phyloP scores from a whole-genome alignment of 306 rosid genomes.

The Spatholobus suberectus region DNA sequence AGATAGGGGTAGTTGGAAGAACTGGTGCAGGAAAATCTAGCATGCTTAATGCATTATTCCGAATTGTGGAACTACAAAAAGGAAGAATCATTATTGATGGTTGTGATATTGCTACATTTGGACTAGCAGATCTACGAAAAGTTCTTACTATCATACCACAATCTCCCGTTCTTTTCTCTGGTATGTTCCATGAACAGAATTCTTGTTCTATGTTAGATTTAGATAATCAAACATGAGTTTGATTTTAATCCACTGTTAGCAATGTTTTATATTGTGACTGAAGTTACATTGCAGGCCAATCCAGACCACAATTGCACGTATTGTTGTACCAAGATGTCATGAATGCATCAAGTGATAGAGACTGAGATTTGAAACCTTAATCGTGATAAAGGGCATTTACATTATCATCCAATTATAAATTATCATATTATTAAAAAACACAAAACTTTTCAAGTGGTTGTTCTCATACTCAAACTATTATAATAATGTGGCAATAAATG shows the following conservation, averaged over 20 bases:
- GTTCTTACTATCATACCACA: constrained; percentile 92
- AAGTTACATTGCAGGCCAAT: background rate
- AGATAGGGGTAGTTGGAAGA: constrained; percentile 91
- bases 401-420: background rate
- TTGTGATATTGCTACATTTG: constrained; percentile 68
- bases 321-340: background rate
- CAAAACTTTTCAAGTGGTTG: background rate
- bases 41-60: constrained; percentile 86
- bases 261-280: background rate
- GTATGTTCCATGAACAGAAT: constrained; percentile 46
- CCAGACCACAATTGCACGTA: background rate
- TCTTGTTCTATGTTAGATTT: constrained; percentile 10
- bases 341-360: background rate
- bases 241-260: background rate
- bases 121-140: constrained; percentile 74
- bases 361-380: background rate
- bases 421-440: background rate
- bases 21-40: constrained; percentile 98
- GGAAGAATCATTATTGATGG: constrained; percentile 81
- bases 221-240: background rate
- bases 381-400: background rate
- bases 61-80: constrained; percentile 77
- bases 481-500: background rate
- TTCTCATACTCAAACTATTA: background rate
- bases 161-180: constrained; percentile 89